Evolutionary conservation across 2,329 filamentous ascomycete genomes (phyloP).

Genomic region (Phialophora tarda): DNA sequence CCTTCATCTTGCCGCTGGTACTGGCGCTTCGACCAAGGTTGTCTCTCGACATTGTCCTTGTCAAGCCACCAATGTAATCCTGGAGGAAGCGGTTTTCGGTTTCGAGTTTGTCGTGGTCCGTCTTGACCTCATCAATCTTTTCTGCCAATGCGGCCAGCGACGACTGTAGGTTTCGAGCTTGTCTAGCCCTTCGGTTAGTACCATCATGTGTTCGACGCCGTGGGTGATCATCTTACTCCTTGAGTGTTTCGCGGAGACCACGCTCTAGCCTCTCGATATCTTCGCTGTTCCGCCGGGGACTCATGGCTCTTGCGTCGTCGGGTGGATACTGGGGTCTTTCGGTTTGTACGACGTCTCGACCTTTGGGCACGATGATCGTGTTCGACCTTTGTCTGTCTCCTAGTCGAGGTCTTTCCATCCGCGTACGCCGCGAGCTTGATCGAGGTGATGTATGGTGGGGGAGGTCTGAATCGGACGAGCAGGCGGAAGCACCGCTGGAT

Average conservation of each 20-base stretch:
- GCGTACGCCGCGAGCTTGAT: slow-evolving; percentile 54
- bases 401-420: slow-evolving; percentile 67
- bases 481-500: slow-evolving; percentile 47
- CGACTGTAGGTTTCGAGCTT: slow-evolving; percentile 86
- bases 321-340: slow-evolving; percentile 78
- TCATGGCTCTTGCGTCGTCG: slow-evolving; percentile 92
- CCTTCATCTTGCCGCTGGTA: slow-evolving; percentile 34
- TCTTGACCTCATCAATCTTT: slow-evolving; percentile 90
- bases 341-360: slow-evolving; percentile 74
- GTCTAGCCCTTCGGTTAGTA: slow-evolving; percentile 58
- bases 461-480: slow-evolving; percentile 55
- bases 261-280: slow-evolving; percentile 87
- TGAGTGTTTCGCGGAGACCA: slow-evolving; percentile 71
- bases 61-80: slow-evolving; percentile 96
- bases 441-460: slow-evolving; percentile 56
- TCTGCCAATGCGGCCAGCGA: slow-evolving; percentile 89
- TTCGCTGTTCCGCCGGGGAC: slow-evolving; percentile 84
- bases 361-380: slow-evolving; percentile 79
- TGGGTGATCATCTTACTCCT: slow-evolving; percentile 59
- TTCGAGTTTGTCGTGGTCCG: slow-evolving; percentile 95
- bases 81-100: slow-evolving; percentile 96
- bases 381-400: slow-evolving; percentile 78
- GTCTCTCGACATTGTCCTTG: slow-evolving; percentile 69
- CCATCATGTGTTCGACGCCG: background rate
- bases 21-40: slow-evolving; percentile 48